Evolutionary conservation across 108 stramenopile genomes (phyloP).

Genomic region (Skeletonema tropicum): DNA sequence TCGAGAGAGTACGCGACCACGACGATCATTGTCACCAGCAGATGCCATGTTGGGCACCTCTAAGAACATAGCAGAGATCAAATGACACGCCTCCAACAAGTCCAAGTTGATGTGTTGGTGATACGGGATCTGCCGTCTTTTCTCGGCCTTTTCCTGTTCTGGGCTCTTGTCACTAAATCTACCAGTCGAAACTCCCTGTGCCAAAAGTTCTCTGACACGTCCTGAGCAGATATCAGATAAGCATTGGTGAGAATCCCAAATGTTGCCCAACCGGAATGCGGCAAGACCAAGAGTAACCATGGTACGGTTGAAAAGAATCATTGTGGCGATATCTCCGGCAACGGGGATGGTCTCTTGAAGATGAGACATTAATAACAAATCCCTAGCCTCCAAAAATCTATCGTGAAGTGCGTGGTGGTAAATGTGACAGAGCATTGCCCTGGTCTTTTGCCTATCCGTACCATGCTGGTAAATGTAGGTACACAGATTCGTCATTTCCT

Average conservation of each 20-base stretch:
- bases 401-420: constrained; percentile 97
- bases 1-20: constrained; percentile 81
- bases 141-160: constrained; percentile 98
- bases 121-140: constrained; percentile 94
- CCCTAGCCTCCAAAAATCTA: constrained; percentile 94
- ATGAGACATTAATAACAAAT: constrained; percentile 97
- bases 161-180: constrained; percentile 89
- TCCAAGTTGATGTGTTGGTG: constrained; percentile 97
- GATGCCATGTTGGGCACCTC: constrained; percentile 98
- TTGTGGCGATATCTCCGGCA: constrained; percentile 87
- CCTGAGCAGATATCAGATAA: constrained; percentile 92
- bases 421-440: constrained; percentile 97
- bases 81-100: constrained; percentile 94
- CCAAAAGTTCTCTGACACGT: constrained; percentile 93
- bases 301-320: constrained; percentile 97
- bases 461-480: constrained; percentile 93
- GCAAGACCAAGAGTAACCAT: constrained; percentile 97
- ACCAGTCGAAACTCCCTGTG: constrained; percentile 88
- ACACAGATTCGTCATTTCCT: constrained; percentile 75
- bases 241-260: constrained; percentile 95
- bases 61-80: constrained; percentile 97
- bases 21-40: constrained; percentile 51
- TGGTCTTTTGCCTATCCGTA: constrained; percentile 81
- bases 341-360: constrained; percentile 85
- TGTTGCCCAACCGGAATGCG: constrained; percentile 95